Evolutionary conservation across 2,329 filamentous ascomycete genomes (phyloP).

Genomic region (Rachicladosporium sp.): DNA sequence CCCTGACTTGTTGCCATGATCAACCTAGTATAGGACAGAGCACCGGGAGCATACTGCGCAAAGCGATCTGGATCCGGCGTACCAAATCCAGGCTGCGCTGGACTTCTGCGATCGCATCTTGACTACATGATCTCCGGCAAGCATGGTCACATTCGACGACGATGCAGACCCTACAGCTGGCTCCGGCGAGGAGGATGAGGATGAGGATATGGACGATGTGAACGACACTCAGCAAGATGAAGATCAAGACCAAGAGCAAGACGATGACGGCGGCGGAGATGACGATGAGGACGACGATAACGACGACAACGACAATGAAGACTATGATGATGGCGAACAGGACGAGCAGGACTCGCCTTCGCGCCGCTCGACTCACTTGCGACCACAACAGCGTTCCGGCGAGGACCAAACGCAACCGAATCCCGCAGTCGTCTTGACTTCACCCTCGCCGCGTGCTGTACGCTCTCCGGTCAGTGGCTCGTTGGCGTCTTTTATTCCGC

Average conservation of each 20-base stretch:
- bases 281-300: slow-evolving; percentile 29
- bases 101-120: no score
- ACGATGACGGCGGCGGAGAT: slow-evolving; percentile 22
- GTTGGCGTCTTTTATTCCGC: slow-evolving; percentile 18
- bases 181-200: slow-evolving; percentile 32
- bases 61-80: no score
- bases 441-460: slow-evolving; percentile 31
- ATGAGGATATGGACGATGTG: slow-evolving; percentile 32
- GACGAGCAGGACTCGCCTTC: slow-evolving; percentile 35
- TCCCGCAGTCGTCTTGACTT: slow-evolving; percentile 36
- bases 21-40: no score
- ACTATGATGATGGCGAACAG: slow-evolving; percentile 26
- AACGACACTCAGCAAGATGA: slow-evolving; percentile 26
- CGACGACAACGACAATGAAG: slow-evolving; percentile 28
- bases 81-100: no score
- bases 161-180: slow-evolving; percentile 26
- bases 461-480: slow-evolving; percentile 19
- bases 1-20: no score
- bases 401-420: slow-evolving; percentile 19
- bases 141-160: slow-evolving; percentile 34
- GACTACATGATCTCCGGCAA: not conserved
- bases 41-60: no score
- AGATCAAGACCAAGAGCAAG: slow-evolving; percentile 26
- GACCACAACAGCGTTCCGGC: slow-evolving; percentile 10
- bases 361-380: slow-evolving; percentile 18